Evolutionary conservation across 768 basidiomycete species (phyloP).

Genomic region (Lactarius pseudohatsudake): DNA sequence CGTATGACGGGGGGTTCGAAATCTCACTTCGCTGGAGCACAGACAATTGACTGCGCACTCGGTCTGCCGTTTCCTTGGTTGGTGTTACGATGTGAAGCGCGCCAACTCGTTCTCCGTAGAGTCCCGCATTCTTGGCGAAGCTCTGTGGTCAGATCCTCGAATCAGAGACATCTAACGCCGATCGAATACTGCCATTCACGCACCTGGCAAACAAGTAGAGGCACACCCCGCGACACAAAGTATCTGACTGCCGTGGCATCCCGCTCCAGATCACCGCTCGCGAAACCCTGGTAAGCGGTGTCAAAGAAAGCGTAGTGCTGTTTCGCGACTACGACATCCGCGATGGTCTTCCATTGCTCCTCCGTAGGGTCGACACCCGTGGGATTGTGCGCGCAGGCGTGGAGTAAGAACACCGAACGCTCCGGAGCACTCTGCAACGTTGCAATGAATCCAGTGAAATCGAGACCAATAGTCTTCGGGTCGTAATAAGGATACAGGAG

Average conservation of each 20-base stretch:
- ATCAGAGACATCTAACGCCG: not conserved
- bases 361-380: conserved; percentile 92
- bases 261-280: conserved; percentile 85
- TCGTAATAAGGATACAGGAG: conserved; percentile 94
- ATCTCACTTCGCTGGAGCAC: conserved; percentile 93
- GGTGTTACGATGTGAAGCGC: conserved; percentile 83
- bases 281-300: conserved; percentile 97
- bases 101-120: conserved; percentile 94
- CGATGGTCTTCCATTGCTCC: conserved; percentile 83
- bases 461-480: conserved; percentile 83
- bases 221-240: conserved; percentile 74
- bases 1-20: conserved; percentile 90
- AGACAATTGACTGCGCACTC: conserved; percentile 84
- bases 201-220: conserved; percentile 87
- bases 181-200: conserved; percentile 28
- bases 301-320: conserved; percentile 92
- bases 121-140: conserved; percentile 95
- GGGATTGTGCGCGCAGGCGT: conserved; percentile 96
- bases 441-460: conserved; percentile 66
- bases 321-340: conserved; percentile 66
- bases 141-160: conserved; percentile 51
- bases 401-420: conserved; percentile 84
- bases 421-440: conserved; percentile 62
- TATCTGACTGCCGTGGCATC: conserved; percentile 91
- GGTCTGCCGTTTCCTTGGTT: conserved; percentile 60